Evolutionary conservation across 306 rosid species (phyloP).

Genomic region (Quercus parvula): DNA sequence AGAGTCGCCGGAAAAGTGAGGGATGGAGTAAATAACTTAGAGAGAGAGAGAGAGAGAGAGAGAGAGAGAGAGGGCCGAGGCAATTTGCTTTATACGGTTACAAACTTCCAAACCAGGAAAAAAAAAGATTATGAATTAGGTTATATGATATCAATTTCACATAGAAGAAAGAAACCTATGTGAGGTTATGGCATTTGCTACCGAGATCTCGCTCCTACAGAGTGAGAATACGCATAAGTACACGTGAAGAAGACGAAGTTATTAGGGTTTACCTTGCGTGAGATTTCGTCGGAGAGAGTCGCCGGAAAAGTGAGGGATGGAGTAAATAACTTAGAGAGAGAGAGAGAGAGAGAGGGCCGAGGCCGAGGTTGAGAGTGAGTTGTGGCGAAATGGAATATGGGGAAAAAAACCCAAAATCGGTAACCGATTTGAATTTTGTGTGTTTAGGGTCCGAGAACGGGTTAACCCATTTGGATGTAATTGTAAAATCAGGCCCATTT

Average conservation of each 20-base stretch:
- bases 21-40: not conserved
- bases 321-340: not conserved
- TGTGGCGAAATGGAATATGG: not conserved
- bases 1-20: conserved; percentile 1
- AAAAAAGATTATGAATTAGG: conserved; percentile 2
- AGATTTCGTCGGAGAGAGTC: not conserved
- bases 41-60: not conserved
- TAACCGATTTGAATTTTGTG: not conserved
- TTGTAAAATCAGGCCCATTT: not conserved
- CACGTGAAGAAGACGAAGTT: not conserved
- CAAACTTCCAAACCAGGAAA: not conserved
- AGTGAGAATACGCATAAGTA: not conserved
- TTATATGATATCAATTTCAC: not conserved
- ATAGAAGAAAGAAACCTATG: not conserved
- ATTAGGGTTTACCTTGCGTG: not conserved
- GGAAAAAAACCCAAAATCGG: not conserved
- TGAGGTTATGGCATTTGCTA: not conserved
- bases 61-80: too few species aligned
- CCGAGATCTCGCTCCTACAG: not conserved
- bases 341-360: not conserved
- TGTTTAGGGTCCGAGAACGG: not conserved
- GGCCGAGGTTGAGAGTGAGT: not conserved
- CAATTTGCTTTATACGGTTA: not conserved
- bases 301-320: not conserved
- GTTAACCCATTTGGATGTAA: not conserved